Conservation (phyloP, 371 early-diverging fungal genomes). For the Mucor sp. region DNA sequence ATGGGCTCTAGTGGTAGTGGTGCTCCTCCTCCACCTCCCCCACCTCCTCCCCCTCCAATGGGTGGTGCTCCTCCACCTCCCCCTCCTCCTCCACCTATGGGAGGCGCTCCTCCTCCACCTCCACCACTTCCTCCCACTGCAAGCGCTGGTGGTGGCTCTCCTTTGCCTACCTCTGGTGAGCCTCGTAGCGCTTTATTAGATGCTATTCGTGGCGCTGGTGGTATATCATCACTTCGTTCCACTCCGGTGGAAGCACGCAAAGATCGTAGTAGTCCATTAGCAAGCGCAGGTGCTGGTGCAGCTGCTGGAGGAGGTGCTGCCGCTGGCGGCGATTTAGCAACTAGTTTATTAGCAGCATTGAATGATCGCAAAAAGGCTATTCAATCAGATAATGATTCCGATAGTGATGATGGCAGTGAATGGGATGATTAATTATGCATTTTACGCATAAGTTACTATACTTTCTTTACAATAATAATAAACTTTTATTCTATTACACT, state of each 20-base stretch:
- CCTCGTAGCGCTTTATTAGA: slow-evolving; percentile 41
- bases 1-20: background rate
- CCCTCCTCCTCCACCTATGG: slow-evolving; percentile 14
- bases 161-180: slow-evolving; percentile 14
- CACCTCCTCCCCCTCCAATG: slow-evolving; percentile 15
- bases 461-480: background rate
- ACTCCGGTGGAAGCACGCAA: slow-evolving; percentile 29
- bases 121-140: slow-evolving; percentile 12
- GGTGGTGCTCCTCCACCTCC: slow-evolving; percentile 16
- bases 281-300: slow-evolving; percentile 10
- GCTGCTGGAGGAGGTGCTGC: slow-evolving; percentile 12
- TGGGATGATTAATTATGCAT: slow-evolving; percentile 33
- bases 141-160: slow-evolving; percentile 2
- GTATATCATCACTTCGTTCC: slow-evolving; percentile 30
- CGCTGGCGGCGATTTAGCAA: slow-evolving; percentile 23
- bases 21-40: slow-evolving; percentile 6
- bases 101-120: slow-evolving; percentile 8
- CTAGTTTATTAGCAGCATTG: slow-evolving; percentile 33
- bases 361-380: slow-evolving; percentile 34
- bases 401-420: slow-evolving; percentile 30
- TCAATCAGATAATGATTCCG: slow-evolving; percentile 28
- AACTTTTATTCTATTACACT: background rate
- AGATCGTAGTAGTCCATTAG: slow-evolving; percentile 35
- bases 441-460: background rate
- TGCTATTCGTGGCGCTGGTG: slow-evolving; percentile 48